Base-by-base conservation (phyloP, 2,329 filamentous ascomycete species). In the Verticillium isaacii region DNA sequence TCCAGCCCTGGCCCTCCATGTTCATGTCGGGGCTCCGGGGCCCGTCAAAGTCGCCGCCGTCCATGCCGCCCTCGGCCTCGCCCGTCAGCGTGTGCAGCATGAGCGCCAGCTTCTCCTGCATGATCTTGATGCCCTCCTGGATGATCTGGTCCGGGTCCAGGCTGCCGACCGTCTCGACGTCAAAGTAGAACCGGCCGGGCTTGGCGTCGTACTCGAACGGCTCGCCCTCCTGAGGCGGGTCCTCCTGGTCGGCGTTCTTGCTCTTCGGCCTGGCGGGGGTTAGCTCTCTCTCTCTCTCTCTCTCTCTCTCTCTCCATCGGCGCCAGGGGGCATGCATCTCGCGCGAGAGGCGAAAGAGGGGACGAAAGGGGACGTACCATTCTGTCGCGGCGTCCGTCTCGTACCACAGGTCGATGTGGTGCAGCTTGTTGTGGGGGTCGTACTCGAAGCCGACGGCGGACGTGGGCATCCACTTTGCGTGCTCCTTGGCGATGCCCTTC, bases 401-500 rank as follows among this genome's bases (percentile, higher is more conserved):
- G 74, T 92, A 97, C 95, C 95, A 99, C 76, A 96, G 87, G 71
- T 96, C 92, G 61, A 95, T 83, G 77, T 99, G 95, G 67, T 89
- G 86, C 67, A 99, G 81, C 78, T 96, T 97, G 80, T 99, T 99
- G 76, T 96, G 91, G 64, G 95, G 95, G 74, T 99, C 95, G 76
- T 99, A 99, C 77, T 99, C 95, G 73, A 99, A 99, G 29, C 92
- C 93, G 50, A 99, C 89, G 3, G 95, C 95, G 50, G 93, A 85
- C 39, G 91, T 94, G 2, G 95, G 93, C 70, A 92, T 91, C 95
- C 95, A 99, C 77, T 99, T 99, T 11, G 95, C 92, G 77, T 99
- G 95, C 75, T 99, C 95, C 82, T 99, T 99, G 41, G 94, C 93
- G 66, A 98, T 98, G 1, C 95, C 95, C 83, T 98, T 98, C 83